These are phyloP conservation scores for Beauveria rudraprayagi DNA, from an alignment of 2,329 filamentous ascomycete genomes.

Conservation along the genomic window DNA sequence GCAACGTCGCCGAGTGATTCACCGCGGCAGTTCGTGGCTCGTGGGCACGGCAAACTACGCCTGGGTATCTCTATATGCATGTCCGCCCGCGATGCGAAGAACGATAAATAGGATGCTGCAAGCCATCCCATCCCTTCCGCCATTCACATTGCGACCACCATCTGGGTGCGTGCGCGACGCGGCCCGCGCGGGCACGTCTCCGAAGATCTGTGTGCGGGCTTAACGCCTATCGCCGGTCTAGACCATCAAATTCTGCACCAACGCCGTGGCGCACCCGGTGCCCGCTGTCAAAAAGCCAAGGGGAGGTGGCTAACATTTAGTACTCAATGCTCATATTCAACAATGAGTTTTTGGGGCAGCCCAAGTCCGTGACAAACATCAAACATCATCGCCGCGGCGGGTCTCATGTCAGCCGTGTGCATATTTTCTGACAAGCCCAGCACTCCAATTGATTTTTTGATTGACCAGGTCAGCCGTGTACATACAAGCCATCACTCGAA, in stretches of 20 bases:
- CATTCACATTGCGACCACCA: too few relatives aligned
- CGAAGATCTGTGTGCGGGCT: neutral
- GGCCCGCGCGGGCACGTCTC: neutral
- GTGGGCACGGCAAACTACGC: too few relatives aligned
- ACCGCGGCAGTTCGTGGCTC: too few relatives aligned
- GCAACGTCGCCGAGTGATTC: too few relatives aligned
- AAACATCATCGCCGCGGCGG: neutral
- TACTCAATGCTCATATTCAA: neutral
- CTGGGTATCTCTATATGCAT: too few relatives aligned
- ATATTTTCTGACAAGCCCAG: too few relatives aligned
- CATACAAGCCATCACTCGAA: too few relatives aligned
- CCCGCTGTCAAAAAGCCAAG: neutral
- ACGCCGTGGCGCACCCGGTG: too few relatives aligned
- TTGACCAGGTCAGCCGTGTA: neutral
- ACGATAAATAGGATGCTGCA: too few relatives aligned
- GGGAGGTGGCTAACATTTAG: neutral
- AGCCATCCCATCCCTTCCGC: too few relatives aligned
- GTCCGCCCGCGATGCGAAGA: too few relatives aligned
- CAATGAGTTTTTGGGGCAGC: neutral
- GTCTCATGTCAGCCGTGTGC: neutral
- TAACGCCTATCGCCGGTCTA: neutral
- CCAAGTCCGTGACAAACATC: neutral
- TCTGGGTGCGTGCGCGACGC: neutral
- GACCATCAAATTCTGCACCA: too few relatives aligned
- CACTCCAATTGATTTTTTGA: neutral